Conservation (phyloP, 2,329 filamentous ascomycete genomes). For the Claviceps sp. region DNA sequence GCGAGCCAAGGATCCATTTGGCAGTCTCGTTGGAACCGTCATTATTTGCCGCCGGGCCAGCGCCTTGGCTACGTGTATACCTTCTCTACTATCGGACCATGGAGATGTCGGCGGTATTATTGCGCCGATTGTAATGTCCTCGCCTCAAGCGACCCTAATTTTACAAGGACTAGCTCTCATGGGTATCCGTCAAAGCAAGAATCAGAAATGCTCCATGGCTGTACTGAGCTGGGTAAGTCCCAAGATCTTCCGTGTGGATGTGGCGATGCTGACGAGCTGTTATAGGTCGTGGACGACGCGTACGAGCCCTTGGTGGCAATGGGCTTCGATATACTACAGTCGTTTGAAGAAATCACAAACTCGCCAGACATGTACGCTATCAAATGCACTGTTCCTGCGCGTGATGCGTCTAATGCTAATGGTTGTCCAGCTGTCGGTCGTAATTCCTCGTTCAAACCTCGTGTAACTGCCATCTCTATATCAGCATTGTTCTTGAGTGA, state of each 20-base stretch:
- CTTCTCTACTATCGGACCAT: conserved; percentile 48
- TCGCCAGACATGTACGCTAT: conserved; percentile 38
- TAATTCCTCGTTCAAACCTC: not conserved
- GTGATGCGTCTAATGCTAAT: not conserved
- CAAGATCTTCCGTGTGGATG: not conserved
- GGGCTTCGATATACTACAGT: conserved; percentile 68
- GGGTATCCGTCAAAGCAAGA: conserved; percentile 71
- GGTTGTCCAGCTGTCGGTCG: not conserved
- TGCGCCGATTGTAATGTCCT: conserved; percentile 61
- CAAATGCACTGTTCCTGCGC: not conserved
- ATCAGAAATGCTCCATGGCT: conserved; percentile 58
- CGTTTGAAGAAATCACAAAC: conserved; percentile 67
- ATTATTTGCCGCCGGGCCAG: conserved; percentile 65
- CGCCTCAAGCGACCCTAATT: conserved; percentile 54
- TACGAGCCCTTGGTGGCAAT: conserved; percentile 62
- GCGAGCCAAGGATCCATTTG: conserved; percentile 56
- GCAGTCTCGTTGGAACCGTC: conserved; percentile 62
- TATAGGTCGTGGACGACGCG: conserved; percentile 55
- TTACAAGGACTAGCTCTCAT: conserved; percentile 67
- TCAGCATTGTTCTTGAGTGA: not conserved
- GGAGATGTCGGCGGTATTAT: conserved; percentile 60
- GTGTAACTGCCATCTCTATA: not conserved
- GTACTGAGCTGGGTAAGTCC: conserved; percentile 66
- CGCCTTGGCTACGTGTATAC: conserved; percentile 54
- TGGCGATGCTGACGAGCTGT: conserved; percentile 8